phyloP scores from a whole-genome alignment of 352 stramenopile species.

The Pythium coloratum region DNA sequence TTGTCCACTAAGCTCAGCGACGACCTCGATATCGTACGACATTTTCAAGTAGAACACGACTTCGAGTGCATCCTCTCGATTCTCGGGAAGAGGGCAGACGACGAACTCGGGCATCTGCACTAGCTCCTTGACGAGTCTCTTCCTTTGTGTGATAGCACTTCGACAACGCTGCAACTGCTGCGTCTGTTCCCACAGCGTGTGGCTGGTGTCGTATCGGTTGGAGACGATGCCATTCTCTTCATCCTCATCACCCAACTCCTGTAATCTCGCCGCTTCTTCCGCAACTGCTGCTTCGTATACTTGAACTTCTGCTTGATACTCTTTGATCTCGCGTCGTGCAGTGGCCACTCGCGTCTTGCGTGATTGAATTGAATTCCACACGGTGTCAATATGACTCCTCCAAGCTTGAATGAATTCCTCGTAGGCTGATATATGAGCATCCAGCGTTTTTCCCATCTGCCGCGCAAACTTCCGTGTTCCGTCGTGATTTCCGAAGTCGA shows the following conservation, averaged over 20 bases:
- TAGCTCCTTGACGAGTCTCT: constrained; percentile 6
- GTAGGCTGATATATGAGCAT: not conserved
- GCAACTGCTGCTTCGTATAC: not conserved
- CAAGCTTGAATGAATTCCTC: not conserved
- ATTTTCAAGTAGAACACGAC: constrained; percentile 49
- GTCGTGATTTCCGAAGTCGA: not conserved
- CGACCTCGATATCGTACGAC: constrained; percentile 37
- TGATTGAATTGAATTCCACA: constrained; percentile 8
- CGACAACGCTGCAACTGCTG: not conserved
- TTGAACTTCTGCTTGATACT: constrained; percentile 2
- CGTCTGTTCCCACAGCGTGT: constrained; percentile 4
- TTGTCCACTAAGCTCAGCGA: constrained; percentile 36
- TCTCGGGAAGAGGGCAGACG: constrained; percentile 33
- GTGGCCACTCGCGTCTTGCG: constrained; percentile 14
- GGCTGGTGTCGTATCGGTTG: constrained; percentile 4
- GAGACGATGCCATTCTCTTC: not conserved
- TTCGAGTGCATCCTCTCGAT: constrained; percentile 26
- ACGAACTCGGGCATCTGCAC: constrained; percentile 33
- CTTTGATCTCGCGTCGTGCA: constrained; percentile 3
- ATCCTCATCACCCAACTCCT: constrained; percentile 5
- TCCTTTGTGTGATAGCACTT: constrained; percentile 21
- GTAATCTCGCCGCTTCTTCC: constrained; percentile 6
- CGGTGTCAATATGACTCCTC: constrained; percentile 4
- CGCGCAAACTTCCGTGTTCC: not conserved
- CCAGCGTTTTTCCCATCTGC: not conserved